phyloP scores from a whole-genome alignment of 176 grass and related monocot genomes.

The Puya raimondii region DNA sequence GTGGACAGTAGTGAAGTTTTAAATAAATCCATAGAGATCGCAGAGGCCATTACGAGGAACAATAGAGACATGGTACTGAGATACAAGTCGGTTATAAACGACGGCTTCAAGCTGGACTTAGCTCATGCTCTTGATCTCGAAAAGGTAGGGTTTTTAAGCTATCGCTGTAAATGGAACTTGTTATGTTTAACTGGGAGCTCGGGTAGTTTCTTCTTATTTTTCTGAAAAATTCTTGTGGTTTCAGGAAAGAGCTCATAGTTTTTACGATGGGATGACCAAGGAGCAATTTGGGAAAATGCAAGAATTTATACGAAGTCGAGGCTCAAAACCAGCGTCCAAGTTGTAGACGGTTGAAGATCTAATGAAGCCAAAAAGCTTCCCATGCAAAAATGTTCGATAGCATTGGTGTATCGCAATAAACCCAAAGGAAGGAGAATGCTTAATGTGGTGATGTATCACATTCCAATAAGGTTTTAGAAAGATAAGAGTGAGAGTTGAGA shows the following conservation, averaged over 20 bases:
- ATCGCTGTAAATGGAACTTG: not conserved
- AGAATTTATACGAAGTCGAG: conserved; percentile 65
- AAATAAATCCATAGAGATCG: conserved; percentile 59
- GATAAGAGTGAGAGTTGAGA: too few species aligned
- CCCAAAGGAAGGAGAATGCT: too few species aligned
- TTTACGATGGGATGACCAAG: conserved; percentile 83
- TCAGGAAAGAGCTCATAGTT: conserved; percentile 77
- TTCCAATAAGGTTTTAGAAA: too few species aligned
- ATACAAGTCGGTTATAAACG: conserved; percentile 88
- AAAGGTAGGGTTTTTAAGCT: conserved; percentile 35
- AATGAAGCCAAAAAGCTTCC: not conserved
- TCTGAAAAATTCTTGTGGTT: not conserved
- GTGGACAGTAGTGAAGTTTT: conserved; percentile 60
- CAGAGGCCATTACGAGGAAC: conserved; percentile 52
- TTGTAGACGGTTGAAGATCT: conserved; percentile 26
- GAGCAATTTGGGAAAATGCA: conserved; percentile 88
- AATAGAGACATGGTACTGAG: conserved; percentile 60
- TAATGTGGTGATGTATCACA: too few species aligned
- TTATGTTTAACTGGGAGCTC: too few species aligned
- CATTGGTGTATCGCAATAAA: too few species aligned
- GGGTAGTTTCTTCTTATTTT: not conserved
- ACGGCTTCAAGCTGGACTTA: conserved; percentile 69
- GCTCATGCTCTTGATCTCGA: conserved; percentile 55
- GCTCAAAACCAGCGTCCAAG: conserved; percentile 60
- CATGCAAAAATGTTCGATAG: too few species aligned